Conservation (phyloP, 192 early-diverging fungal species). For the Dispira simplex region DNA sequence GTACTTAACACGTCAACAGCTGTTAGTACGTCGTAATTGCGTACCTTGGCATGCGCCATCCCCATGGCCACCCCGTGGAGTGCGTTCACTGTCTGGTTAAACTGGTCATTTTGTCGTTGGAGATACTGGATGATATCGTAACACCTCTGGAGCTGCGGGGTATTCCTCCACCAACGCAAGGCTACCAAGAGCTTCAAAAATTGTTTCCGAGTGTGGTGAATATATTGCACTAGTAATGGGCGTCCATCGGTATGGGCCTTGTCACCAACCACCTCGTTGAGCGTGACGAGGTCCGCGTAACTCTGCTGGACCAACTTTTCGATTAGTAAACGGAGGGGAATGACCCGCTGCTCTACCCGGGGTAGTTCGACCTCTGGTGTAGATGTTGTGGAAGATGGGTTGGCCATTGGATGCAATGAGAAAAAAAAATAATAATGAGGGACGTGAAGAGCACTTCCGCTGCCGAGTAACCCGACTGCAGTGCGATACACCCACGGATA, state of each 20-base stretch:
- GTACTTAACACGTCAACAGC: constrained; percentile 77
- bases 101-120: constrained; percentile 41
- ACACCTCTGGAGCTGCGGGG: constrained; percentile 50
- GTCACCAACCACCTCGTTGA: constrained; percentile 45
- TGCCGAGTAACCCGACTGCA: no score
- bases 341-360: constrained; percentile 41
- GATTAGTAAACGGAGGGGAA: constrained; percentile 39
- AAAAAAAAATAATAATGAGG: no score
- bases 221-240: constrained; percentile 43
- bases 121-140: constrained; percentile 48
- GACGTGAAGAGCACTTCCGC: no score
- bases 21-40: constrained; percentile 67
- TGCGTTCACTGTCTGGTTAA: constrained; percentile 38
- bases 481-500: no score
- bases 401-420: no score
- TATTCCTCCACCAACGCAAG: constrained; percentile 58
- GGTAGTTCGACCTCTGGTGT: constrained; percentile 21
- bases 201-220: constrained; percentile 40
- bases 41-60: constrained; percentile 44
- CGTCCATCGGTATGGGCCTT: constrained; percentile 39
- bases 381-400: no score
- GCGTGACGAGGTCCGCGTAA: constrained; percentile 46
- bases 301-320: constrained; percentile 43
- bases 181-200: constrained; percentile 58
- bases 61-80: constrained; percentile 32